Conservation (phyloP, 1,139 yeast species). For the Scheffersomyces lignicola region DNA sequence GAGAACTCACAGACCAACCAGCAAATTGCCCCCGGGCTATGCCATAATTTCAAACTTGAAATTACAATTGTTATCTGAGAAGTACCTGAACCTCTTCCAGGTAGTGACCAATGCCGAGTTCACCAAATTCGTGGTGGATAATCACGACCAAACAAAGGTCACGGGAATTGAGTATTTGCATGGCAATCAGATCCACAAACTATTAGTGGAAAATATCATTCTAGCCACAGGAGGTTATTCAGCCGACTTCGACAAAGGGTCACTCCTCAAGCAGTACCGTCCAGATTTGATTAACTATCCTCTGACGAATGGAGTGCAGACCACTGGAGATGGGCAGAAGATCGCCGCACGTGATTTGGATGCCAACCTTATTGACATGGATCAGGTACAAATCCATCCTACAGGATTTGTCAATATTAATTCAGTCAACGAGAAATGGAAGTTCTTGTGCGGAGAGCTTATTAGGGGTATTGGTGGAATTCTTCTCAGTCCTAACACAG, state of each 20-base stretch:
- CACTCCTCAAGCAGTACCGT: constrained; percentile 27
- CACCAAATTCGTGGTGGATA: constrained; percentile 16
- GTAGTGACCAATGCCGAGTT: constrained; percentile 23
- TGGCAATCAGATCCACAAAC: constrained; percentile 8
- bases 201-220: constrained; percentile 22
- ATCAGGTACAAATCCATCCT: constrained; percentile 39
- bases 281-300: constrained; percentile 35
- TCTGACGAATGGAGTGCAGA: constrained; percentile 35
- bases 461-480: constrained; percentile 41
- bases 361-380: constrained; percentile 37
- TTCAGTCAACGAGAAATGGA: constrained; percentile 21
- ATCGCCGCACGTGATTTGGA: constrained; percentile 30
- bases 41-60: constrained; percentile 31
- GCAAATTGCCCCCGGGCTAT: constrained; percentile 37
- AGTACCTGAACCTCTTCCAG: constrained; percentile 13
- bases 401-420: constrained; percentile 35
- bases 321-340: constrained; percentile 42
- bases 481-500: constrained; percentile 30
- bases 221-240: constrained; percentile 43
- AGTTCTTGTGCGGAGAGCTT: constrained; percentile 39
- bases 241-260: constrained; percentile 25
- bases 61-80: constrained; percentile 17
- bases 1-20: constrained; percentile 37
- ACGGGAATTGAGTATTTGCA: constrained; percentile 23
- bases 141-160: constrained; percentile 14